Conservation (phyloP, 2,329 filamentous ascomycete genomes). For the Colletotrichum echinochloae region DNA sequence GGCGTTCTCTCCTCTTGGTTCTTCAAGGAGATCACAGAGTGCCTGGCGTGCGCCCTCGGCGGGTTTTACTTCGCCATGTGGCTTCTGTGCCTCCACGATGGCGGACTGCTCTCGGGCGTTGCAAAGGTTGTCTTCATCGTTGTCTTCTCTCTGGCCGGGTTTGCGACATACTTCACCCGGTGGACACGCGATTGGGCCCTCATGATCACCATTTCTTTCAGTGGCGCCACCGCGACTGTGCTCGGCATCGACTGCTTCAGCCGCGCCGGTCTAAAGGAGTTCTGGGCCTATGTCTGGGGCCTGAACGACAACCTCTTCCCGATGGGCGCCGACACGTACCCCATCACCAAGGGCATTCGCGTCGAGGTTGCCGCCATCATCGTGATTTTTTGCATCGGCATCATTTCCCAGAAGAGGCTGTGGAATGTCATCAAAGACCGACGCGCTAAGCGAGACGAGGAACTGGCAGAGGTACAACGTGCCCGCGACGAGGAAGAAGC, state of each 20-base stretch:
- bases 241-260: slow-evolving; percentile 93
- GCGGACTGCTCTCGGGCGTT: slow-evolving; percentile 74
- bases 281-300: slow-evolving; percentile 92
- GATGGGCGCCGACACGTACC: slow-evolving; percentile 80
- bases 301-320: slow-evolving; percentile 87
- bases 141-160: slow-evolving; percentile 75
- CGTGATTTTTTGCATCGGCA: slow-evolving; percentile 78
- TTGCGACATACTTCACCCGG: slow-evolving; percentile 81
- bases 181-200: slow-evolving; percentile 83
- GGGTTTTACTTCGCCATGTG: slow-evolving; percentile 92
- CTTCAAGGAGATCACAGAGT: slow-evolving; percentile 85
- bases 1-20: slow-evolving; percentile 77
- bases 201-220: slow-evolving; percentile 82
- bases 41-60: slow-evolving; percentile 85
- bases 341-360: slow-evolving; percentile 85
- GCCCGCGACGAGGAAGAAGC: slow-evolving; percentile 75
- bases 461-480: slow-evolving; percentile 61
- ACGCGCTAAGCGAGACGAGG: slow-evolving; percentile 64
- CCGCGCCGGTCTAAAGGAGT: slow-evolving; percentile 91
- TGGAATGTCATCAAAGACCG: slow-evolving; percentile 83
- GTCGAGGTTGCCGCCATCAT: slow-evolving; percentile 86
- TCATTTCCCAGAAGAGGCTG: slow-evolving; percentile 86
- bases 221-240: slow-evolving; percentile 81
- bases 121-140: slow-evolving; percentile 80
- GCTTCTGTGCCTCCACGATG: slow-evolving; percentile 82